Conservation (phyloP, 495 filamentous ascomycete genomes). For the Penicillium psychrofluorescens region DNA sequence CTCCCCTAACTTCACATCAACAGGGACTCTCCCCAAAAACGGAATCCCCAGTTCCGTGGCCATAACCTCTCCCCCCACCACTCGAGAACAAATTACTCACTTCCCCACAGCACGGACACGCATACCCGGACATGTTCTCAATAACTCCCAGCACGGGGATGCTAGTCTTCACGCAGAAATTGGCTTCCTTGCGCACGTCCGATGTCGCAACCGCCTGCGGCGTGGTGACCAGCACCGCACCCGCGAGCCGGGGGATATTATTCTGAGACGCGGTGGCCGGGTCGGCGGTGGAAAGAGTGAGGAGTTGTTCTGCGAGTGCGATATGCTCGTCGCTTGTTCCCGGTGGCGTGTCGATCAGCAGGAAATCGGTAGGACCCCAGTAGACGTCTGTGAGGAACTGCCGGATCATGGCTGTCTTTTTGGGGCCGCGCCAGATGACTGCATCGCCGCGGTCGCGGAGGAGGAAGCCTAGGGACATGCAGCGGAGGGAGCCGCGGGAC, state of each 20-base stretch:
- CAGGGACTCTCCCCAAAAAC: slow-evolving; percentile 82
- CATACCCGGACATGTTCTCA: slow-evolving; percentile 97
- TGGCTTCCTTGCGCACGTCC: slow-evolving; percentile 93
- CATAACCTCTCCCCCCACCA: slow-evolving; percentile 84
- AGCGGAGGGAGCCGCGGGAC: slow-evolving; percentile 57
- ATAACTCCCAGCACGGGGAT: slow-evolving; percentile 81
- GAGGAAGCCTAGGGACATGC: slow-evolving; percentile 92
- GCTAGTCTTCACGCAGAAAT: slow-evolving; percentile 85
- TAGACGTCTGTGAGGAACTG: slow-evolving; percentile 89
- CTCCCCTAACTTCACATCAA: slow-evolving; percentile 68
- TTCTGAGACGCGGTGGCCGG: slow-evolving; percentile 12
- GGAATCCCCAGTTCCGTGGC: slow-evolving; percentile 73
- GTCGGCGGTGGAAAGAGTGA: slow-evolving; percentile 42
- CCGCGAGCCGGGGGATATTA: slow-evolving; percentile 47
- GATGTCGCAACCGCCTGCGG: slow-evolving; percentile 90
- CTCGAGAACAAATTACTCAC: slow-evolving; percentile 87
- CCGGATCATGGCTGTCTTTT: slow-evolving; percentile 98
- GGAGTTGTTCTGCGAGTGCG: slow-evolving; percentile 77
- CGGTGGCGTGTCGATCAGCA: slow-evolving; percentile 92
- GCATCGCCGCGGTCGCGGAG: slow-evolving; percentile 76
- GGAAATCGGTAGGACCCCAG: slow-evolving; percentile 83
- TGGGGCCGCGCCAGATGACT: slow-evolving; percentile 94
- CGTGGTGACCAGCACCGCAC: slow-evolving; percentile 92
- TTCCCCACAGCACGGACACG: slow-evolving; percentile 91
- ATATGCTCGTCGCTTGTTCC: slow-evolving; percentile 98